Evolutionary conservation across 345 rosid species (phyloP).

Genomic region (Populus alba): DNA sequence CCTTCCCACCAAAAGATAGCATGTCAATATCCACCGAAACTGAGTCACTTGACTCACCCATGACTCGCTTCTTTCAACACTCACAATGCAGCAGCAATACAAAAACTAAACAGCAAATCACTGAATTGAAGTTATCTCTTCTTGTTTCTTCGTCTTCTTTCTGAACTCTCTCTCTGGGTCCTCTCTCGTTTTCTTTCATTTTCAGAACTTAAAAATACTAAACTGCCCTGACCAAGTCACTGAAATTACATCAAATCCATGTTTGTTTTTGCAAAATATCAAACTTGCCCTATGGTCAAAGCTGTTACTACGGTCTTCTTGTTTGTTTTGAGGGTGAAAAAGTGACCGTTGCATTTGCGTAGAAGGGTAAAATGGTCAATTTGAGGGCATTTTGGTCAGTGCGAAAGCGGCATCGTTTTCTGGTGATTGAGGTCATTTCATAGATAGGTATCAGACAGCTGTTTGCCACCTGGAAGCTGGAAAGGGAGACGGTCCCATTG

Average conservation of each 20-base stretch:
- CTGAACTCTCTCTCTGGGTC: not conserved
- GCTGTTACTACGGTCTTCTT: constrained; percentile 4
- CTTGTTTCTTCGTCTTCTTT: not conserved
- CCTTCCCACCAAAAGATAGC: constrained; percentile 53
- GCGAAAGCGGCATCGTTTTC: constrained; percentile 22
- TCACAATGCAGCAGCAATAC: not conserved
- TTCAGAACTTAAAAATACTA: not conserved
- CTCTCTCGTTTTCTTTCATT: not conserved
- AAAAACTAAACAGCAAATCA: not conserved
- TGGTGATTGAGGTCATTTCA: not conserved
- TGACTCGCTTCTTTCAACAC: constrained; percentile 13
- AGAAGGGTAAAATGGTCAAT: constrained; percentile 18
- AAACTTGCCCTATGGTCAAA: not conserved
- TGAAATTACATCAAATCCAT: not conserved
- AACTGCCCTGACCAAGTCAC: not conserved
- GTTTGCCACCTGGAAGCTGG: constrained; percentile 46
- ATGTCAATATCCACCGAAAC: constrained; percentile 45
- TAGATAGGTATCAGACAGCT: constrained; percentile 28
- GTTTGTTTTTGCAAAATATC: constrained; percentile 1
- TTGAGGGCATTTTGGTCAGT: constrained; percentile 10
- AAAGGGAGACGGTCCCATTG: constrained; percentile 2
- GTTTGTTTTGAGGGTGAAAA: not conserved
- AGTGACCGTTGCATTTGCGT: constrained; percentile 36
- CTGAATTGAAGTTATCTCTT: not conserved
- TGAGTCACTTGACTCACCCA: constrained; percentile 54